These are phyloP conservation scores for Colletotrichum musicola DNA, from an alignment of 2,329 filamentous ascomycete species.

Conservation along the genomic window DNA sequence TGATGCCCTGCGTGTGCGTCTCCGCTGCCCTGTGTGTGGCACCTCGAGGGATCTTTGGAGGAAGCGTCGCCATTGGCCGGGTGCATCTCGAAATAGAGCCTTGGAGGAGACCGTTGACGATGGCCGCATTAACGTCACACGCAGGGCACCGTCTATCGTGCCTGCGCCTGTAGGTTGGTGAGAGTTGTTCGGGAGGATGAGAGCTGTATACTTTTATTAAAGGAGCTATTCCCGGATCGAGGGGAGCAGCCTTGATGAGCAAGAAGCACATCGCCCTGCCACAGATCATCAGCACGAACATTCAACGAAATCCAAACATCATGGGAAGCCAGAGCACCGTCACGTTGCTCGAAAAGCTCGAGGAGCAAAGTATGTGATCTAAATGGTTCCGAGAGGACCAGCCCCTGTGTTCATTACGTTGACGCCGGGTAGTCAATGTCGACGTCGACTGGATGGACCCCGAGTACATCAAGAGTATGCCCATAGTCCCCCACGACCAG, in stretches of 20 bases:
- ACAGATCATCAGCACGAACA: neutral
- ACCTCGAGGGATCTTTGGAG: neutral
- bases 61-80: constrained; percentile 12
- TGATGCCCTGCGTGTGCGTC: constrained; percentile 43
- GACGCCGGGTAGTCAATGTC: constrained; percentile 55
- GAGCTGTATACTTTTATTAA: neutral
- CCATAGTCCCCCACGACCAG: constrained; percentile 60
- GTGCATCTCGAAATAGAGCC: constrained; percentile 17
- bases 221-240: too few species aligned
- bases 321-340: constrained; percentile 49
- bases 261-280: too few species aligned
- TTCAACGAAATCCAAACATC: constrained; percentile 9
- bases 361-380: constrained; percentile 51
- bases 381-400: too few species aligned
- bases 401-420: neutral
- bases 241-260: too few species aligned
- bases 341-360: constrained; percentile 59
- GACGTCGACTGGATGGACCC: constrained; percentile 67
- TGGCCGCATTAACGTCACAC: constrained; percentile 15
- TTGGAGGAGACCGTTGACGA: neutral
- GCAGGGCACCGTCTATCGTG: constrained; percentile 13
- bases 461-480: constrained; percentile 59
- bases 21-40: constrained; percentile 27
- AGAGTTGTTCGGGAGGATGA: neutral
- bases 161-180: too few species aligned